Base-by-base conservation (phyloP, 345 rosid species). In the Psidium friedrichsthalianum region DNA sequence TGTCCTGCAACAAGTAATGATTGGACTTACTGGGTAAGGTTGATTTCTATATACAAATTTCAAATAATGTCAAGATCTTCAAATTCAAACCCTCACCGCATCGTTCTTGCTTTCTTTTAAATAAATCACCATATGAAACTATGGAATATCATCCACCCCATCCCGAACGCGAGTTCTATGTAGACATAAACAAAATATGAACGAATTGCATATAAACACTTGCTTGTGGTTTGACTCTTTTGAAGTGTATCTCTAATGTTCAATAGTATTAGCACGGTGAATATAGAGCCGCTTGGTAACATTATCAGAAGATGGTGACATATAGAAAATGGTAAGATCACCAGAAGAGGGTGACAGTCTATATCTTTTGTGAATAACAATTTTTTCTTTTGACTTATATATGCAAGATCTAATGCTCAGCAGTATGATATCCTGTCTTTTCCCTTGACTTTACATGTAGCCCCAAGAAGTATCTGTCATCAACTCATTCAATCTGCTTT, bases 401-500 rank as follows among this genome's bases (percentile, higher is more conserved):
- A 18, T 18, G 24, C 9, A 32, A 69, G 36, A 32, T 69, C 44
- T 64, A 64, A 16, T 64, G 47, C 78, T 69, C 44, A 32, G 47
- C 47, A 69, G n/a, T n/a, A 12, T 11, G 18, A 22, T 51, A 32
- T 85, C 20, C 59, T 22, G 58, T 27, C 40, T 36, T 59, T 22
- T 10, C 82, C 53, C 49, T 80, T 53, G 61, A 54, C 76, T 85
- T 85, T 85, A 58, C 47, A 69, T 32, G 78, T 40, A 36, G 47
- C 47, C 78, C 78, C 78, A 18, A 36, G 12, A 32, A 69, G 47
- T 36, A 18, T 69, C 78, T 18, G 47, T 36, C 78, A 18, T 69
- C 78, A 8, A 36, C 47, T 69, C 47, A 69, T 69, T 69, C 78
- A 69, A 69, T 69, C 47, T 69, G 24, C 36, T 18, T 69, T 69